These are phyloP conservation scores for Selaginella tamariscina DNA, from an alignment of 75 land plant genomes.

Conservation along the genomic window DNA sequence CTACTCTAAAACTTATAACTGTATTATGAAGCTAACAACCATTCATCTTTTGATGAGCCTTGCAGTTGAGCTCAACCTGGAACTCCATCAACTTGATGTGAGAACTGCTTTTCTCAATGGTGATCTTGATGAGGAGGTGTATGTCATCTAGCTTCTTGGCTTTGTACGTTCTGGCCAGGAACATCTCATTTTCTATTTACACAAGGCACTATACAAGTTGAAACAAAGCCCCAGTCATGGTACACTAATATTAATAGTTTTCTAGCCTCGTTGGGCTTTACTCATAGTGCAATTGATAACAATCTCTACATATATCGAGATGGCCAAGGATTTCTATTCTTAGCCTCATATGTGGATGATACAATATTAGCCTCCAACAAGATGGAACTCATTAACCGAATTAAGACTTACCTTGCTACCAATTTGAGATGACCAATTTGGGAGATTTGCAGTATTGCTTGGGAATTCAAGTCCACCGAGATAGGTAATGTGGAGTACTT, in stretches of 20 bases:
- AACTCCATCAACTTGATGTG: constrained; percentile 10
- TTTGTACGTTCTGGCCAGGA: constrained; percentile 2
- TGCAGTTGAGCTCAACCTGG: not conserved
- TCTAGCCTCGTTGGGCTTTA: not conserved
- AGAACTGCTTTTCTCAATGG: constrained; percentile 12
- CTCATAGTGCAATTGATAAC: not conserved
- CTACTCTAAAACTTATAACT: not conserved
- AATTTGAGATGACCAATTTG: constrained; percentile 11
- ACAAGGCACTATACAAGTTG: not conserved
- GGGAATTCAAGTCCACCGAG: no score
- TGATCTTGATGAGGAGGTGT: not conserved
- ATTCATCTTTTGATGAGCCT: constrained; percentile 6
- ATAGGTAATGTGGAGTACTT: no score
- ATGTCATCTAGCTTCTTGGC: not conserved
- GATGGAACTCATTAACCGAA: not conserved
- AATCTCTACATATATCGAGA: not conserved
- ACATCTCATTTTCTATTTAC: not conserved
- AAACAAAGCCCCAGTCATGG: not conserved
- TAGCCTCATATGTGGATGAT: constrained; percentile 12
- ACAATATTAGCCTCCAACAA: not conserved
- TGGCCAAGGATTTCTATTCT: constrained; percentile 2
- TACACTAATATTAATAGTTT: not conserved
- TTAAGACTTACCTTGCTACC: constrained; percentile 4
- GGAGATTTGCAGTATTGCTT: no score
- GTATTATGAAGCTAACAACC: not conserved